phyloP scores from a whole-genome alignment of 1,139 yeast species.

The Pichia sp. region DNA sequence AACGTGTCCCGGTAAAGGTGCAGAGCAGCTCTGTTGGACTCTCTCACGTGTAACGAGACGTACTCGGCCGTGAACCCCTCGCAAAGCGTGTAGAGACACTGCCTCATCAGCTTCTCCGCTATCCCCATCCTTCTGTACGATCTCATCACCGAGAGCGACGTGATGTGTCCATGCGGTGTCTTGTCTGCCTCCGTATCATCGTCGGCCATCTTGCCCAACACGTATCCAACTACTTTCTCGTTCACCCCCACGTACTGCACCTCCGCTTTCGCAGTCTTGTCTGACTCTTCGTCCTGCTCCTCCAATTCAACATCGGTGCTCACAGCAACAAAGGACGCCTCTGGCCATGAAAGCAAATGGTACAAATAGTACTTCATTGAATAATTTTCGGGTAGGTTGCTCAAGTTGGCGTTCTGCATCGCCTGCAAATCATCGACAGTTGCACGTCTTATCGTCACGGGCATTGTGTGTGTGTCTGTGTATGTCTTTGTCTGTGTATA shows the following conservation, averaged over 20 bases:
- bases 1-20: constrained; percentile 87
- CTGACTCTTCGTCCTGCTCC: constrained; percentile 36
- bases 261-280: constrained; percentile 46
- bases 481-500: neutral
- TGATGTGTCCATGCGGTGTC: constrained; percentile 89
- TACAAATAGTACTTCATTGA: constrained; percentile 89
- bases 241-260: constrained; percentile 53
- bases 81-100: constrained; percentile 70
- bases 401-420: constrained; percentile 93
- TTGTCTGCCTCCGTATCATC: constrained; percentile 57
- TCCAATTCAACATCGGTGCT: constrained; percentile 45
- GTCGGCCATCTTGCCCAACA: constrained; percentile 94
- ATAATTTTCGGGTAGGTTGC: constrained; percentile 92
- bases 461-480: constrained; percentile 41
- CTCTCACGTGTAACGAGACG: constrained; percentile 90
- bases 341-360: constrained; percentile 95
- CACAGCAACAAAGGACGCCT: constrained; percentile 93
- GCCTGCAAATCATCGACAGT: constrained; percentile 83
- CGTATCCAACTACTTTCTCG: constrained; percentile 90
- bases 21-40: constrained; percentile 89
- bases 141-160: constrained; percentile 92
- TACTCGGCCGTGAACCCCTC: constrained; percentile 80
- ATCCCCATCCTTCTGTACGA: constrained; percentile 92
- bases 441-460: constrained; percentile 86
- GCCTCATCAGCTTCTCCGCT: constrained; percentile 91